Evolutionary conservation across 352 stramenopile genomes (phyloP).

Genomic region (Phytophthora aleatoria): DNA sequence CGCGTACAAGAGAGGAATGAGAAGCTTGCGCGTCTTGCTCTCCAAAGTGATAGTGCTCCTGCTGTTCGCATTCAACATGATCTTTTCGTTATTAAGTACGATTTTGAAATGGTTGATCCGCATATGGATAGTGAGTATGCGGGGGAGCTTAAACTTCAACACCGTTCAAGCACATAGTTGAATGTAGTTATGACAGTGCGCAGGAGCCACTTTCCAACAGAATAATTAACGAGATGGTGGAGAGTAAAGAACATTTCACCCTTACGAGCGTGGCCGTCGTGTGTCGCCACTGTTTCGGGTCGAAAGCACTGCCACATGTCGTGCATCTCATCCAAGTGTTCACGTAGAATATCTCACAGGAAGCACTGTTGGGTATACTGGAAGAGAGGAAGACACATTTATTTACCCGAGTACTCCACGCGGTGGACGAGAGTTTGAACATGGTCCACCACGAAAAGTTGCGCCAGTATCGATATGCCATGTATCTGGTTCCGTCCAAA

Average conservation of each 20-base stretch:
- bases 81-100: constrained; percentile 14
- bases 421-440: constrained; percentile 7
- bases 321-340: constrained; percentile 7
- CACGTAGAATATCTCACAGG: neutral
- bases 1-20: neutral
- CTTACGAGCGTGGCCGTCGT: constrained; percentile 8
- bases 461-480: constrained; percentile 16
- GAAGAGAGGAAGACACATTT: constrained; percentile 2
- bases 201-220: no score
- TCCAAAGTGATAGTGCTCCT: neutral
- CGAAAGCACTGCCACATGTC: constrained; percentile 5
- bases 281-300: neutral
- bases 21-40: neutral
- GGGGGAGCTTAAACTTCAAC: neutral
- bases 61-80: constrained; percentile 28
- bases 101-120: neutral
- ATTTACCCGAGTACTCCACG: constrained; percentile 4
- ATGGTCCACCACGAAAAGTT: constrained; percentile 20
- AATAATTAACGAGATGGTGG: neutral
- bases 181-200: neutral
- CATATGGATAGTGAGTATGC: neutral
- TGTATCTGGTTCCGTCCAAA: constrained; percentile 3
- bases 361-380: constrained; percentile 3
- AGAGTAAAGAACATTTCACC: neutral
- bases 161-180: neutral